Evolutionary conservation across 352 stramenopile species (phyloP).

Genomic region (Phytophthora parvispora): DNA sequence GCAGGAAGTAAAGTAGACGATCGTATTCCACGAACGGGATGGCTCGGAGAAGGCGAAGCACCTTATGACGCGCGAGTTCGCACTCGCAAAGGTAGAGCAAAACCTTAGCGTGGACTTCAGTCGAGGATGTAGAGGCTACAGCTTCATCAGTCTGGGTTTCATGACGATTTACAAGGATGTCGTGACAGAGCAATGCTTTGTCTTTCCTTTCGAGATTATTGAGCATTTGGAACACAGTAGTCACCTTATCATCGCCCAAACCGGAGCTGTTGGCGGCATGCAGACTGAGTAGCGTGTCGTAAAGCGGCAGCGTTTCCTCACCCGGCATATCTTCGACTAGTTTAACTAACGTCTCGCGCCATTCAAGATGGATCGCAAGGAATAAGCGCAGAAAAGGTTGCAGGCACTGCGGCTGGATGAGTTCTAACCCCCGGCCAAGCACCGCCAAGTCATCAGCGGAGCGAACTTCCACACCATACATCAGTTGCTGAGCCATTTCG

Average conservation of each 20-base stretch:
- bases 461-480: constrained; percentile 38
- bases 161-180: constrained; percentile 28
- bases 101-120: constrained; percentile 34
- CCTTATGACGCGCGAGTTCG: constrained; percentile 52
- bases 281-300: constrained; percentile 50
- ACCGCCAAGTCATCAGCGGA: constrained; percentile 41
- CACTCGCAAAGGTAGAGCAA: constrained; percentile 60
- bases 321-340: constrained; percentile 60
- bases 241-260: constrained; percentile 12
- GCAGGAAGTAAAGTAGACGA: constrained; percentile 55
- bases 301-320: constrained; percentile 40
- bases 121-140: neutral
- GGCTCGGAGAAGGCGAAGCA: constrained; percentile 52
- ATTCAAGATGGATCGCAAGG: constrained; percentile 28
- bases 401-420: constrained; percentile 29
- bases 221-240: constrained; percentile 56
- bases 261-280: constrained; percentile 1
- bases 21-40: constrained; percentile 48
- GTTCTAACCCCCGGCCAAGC: constrained; percentile 58
- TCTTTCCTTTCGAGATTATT: constrained; percentile 42
- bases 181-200: constrained; percentile 48
- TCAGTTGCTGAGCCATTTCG: constrained; percentile 27
- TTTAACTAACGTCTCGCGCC: constrained; percentile 42
- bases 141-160: constrained; percentile 13
- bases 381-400: constrained; percentile 51